Conservation (phyloP, 1,284 basidiomycete genomes). For the Trichosporon sp. region DNA sequence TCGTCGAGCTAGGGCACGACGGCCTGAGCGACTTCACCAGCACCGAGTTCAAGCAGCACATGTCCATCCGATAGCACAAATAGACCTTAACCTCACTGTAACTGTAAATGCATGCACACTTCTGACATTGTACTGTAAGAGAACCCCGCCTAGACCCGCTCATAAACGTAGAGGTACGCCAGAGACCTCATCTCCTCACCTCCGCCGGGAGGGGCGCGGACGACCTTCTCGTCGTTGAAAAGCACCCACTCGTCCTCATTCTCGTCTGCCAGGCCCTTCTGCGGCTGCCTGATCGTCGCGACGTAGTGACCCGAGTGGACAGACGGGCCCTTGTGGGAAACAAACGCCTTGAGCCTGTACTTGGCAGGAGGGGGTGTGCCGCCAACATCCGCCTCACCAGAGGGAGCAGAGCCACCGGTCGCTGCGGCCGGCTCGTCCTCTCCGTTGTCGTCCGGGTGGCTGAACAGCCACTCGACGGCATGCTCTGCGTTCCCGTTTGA, state of each 20-base stretch:
- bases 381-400: conserved; percentile 37
- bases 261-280: conserved; percentile 29
- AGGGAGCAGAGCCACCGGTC: conserved; percentile 15
- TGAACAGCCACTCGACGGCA: conserved; percentile 97
- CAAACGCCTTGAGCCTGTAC: conserved; percentile 83
- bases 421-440: conserved; percentile 50
- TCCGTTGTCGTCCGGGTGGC: conserved; percentile 80
- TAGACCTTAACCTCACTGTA: conserved; percentile 7
- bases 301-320: conserved; percentile 90
- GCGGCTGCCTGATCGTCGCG: conserved; percentile 42
- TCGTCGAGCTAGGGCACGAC: conserved; percentile 46
- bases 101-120: conserved; percentile 8
- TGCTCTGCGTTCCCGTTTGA: conserved; percentile 75
- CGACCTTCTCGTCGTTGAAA: conserved; percentile 95
- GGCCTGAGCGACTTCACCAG: conserved; percentile 55
- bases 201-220: conserved; percentile 62
- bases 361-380: conserved; percentile 63
- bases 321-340: conserved; percentile 94
- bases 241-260: conserved; percentile 66
- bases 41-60: conserved; percentile 66
- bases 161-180: conserved; percentile 86
- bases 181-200: conserved; percentile 66
- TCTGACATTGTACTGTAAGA: not conserved
- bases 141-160: conserved; percentile 50
- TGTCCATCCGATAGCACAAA: conserved; percentile 61